Evolutionary conservation across 75 land plant genomes (phyloP).

Genomic region (Pseudotsuga menziesii): DNA sequence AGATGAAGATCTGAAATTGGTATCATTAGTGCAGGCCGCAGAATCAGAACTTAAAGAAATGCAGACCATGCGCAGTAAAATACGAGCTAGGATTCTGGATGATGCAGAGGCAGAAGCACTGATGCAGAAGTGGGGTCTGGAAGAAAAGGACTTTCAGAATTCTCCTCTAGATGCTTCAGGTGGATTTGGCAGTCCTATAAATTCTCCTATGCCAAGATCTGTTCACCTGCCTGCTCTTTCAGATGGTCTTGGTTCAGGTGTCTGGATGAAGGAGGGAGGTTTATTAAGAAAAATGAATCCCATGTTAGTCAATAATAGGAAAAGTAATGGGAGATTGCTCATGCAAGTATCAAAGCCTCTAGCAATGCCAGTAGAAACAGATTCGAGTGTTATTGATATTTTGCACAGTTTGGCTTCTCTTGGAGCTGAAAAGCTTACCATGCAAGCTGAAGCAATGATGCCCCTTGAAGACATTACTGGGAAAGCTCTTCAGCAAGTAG

Average conservation of each 20-base stretch:
- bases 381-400: slow-evolving; percentile 23
- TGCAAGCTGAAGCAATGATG: slow-evolving; percentile 23
- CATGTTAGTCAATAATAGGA: not conserved
- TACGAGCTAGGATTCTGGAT: slow-evolving; percentile 18
- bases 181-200: slow-evolving; percentile 10
- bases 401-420: slow-evolving; percentile 19
- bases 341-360: slow-evolving; percentile 26
- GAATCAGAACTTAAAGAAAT: slow-evolving; percentile 27
- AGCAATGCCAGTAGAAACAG: slow-evolving; percentile 22
- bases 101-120: slow-evolving; percentile 26
- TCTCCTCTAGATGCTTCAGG: slow-evolving; percentile 10
- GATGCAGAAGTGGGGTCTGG: slow-evolving; percentile 23
- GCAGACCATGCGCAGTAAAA: slow-evolving; percentile 18
- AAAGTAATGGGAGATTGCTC: slow-evolving; percentile 5
- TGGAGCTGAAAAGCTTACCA: slow-evolving; percentile 17
- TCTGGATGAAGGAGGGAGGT: slow-evolving; percentile 21
- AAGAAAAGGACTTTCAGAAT: slow-evolving; percentile 13
- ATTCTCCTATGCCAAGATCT: not conserved
- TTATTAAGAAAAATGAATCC: slow-evolving; percentile 22
- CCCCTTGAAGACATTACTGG: slow-evolving; percentile 36
- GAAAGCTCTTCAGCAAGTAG: slow-evolving; percentile 18
- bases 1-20: slow-evolving; percentile 15
- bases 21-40: slow-evolving; percentile 18
- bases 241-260: slow-evolving; percentile 15
- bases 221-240: slow-evolving; percentile 15